Conservation (phyloP, 768 basidiomycete species). For the Asterophora parasitica region DNA sequence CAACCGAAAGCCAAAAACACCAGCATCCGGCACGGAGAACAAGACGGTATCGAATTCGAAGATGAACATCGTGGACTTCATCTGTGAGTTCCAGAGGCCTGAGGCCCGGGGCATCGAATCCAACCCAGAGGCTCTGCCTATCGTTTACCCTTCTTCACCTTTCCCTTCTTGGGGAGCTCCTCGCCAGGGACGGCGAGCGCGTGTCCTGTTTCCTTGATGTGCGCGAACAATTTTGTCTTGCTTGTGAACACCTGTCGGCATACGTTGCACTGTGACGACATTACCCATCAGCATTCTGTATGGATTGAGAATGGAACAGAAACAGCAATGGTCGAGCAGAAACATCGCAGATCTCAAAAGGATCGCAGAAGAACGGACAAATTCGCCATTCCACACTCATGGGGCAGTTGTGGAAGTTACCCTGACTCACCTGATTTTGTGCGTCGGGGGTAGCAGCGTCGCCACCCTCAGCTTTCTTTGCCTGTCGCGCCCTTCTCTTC, state of each 20-base stretch:
- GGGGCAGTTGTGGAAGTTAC: no score
- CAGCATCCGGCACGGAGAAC: no score
- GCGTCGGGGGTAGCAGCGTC: conserved; percentile 17
- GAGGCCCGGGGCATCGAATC: no score
- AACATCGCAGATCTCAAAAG: no score
- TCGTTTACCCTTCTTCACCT: conserved; percentile 32
- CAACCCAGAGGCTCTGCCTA: conserved; percentile 7
- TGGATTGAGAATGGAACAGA: not conserved
- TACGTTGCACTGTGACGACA: conserved; percentile 55
- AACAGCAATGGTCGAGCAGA: not conserved
- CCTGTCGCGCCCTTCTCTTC: conserved; percentile 72
- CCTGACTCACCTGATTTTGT: conserved; percentile 12
- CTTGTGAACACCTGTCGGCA: conserved; percentile 61
- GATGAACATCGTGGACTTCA: no score
- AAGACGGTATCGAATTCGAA: no score
- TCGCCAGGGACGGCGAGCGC: conserved; percentile 41
- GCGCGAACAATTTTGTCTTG: conserved; percentile 70
- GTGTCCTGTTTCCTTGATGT: conserved; percentile 69
- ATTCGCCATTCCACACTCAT: no score
- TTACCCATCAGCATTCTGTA: conserved; percentile 3
- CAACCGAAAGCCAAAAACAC: no score
- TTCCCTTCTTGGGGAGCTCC: conserved; percentile 31
- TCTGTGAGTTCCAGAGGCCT: no score
- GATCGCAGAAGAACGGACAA: not conserved
- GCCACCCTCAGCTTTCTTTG: conserved; percentile 53